Evolutionary conservation across 139 green algal species (phyloP).

Genomic region (Desmodesmus armatus): DNA sequence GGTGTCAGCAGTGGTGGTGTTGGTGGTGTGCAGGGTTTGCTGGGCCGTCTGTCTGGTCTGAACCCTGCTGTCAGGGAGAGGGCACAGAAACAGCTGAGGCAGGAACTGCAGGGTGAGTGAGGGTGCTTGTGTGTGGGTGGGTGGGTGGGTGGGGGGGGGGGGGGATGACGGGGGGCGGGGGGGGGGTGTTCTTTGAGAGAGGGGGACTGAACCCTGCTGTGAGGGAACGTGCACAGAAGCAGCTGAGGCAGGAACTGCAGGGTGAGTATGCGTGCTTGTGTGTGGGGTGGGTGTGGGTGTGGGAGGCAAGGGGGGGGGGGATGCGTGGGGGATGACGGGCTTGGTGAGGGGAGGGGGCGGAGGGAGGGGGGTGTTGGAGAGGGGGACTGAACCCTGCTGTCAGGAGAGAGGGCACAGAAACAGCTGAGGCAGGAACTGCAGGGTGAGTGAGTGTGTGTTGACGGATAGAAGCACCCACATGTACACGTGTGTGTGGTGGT

Average conservation of each 20-base stretch:
- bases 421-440: constrained; percentile 24
- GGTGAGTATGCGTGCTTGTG: neutral
- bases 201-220: no score
- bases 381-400: no score
- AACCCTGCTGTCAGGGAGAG: constrained; percentile 1
- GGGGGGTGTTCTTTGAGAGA: no score
- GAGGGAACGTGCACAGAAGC: constrained; percentile 21
- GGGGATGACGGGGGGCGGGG: no score
- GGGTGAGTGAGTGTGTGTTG: constrained; percentile 1
- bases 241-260: constrained; percentile 27
- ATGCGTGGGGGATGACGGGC: neutral
- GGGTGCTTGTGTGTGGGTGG: no score
- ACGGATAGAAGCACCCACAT: neutral
- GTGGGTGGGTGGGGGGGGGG: no score
- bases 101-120: constrained; percentile 20
- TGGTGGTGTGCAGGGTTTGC: neutral
- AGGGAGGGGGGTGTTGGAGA: no score
- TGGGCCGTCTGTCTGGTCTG: neutral
- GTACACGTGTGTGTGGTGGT: neutral
- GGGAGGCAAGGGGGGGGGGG: no score
- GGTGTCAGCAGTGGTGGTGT: neutral
- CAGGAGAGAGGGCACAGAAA: constrained; percentile 25
- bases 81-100: constrained; percentile 31
- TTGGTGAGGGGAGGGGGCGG: neutral
- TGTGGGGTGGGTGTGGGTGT: no score